Evolutionary conservation across 805 yeast genomes (phyloP).

Genomic region (Candida fluviatilis): DNA sequence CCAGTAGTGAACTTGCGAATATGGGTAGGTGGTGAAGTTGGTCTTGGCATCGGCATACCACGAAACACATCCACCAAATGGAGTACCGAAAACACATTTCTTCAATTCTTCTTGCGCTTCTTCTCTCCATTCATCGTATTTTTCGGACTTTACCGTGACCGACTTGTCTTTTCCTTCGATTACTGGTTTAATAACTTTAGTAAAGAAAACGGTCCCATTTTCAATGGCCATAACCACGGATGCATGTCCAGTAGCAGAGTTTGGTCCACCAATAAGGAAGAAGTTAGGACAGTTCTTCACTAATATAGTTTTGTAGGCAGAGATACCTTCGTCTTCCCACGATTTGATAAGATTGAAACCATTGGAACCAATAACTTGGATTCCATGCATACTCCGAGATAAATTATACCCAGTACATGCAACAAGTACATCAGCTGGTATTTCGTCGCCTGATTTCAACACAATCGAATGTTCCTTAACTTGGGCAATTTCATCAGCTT

Average conservation of each 20-base stretch:
- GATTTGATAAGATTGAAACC: constrained; percentile 17
- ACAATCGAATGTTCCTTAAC: constrained; percentile 26
- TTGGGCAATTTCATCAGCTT: constrained; percentile 17
- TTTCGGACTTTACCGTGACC: constrained; percentile 25
- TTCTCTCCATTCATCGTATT: constrained; percentile 31
- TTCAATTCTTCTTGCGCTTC: constrained; percentile 22
- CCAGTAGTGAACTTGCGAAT: constrained; percentile 31
- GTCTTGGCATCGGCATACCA: constrained; percentile 30
- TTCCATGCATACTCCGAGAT: constrained; percentile 12
- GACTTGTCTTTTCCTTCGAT: constrained; percentile 24
- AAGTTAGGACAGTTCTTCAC: constrained; percentile 32
- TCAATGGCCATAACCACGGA: constrained; percentile 38
- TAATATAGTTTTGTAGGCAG: constrained; percentile 34
- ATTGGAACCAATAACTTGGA: constrained; percentile 21
- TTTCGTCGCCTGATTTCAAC: constrained; percentile 21
- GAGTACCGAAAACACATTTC: constrained; percentile 32
- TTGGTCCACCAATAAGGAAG: constrained; percentile 36
- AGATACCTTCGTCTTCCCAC: constrained; percentile 28
- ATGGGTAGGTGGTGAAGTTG: constrained; percentile 35
- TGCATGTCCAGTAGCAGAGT: constrained; percentile 40
- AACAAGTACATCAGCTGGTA: constrained; percentile 35
- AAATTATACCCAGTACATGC: constrained; percentile 41
- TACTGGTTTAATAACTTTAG: constrained; percentile 20
- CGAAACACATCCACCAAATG: constrained; percentile 38
- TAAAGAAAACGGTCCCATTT: constrained; percentile 23